Percentiles rank a stretch among this genome's conserved stretches.
Conservation (phyloP, 2,329 filamentous ascomycete species). For the Xenosphaeropsis pyriputrescens region DNA sequence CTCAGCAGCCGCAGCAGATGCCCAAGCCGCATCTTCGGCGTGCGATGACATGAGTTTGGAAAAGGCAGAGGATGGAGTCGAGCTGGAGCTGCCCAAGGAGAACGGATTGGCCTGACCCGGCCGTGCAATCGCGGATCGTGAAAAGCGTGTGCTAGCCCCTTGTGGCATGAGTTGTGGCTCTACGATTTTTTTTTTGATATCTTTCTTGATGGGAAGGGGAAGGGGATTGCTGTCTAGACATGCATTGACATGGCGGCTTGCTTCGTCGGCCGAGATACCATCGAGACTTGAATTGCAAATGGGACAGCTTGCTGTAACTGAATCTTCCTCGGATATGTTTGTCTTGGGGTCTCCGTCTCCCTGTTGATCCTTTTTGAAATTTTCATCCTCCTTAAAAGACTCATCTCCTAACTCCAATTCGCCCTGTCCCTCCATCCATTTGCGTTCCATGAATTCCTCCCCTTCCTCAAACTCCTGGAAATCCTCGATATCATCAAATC, state of each 20-base stretch:
- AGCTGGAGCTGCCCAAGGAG: slow-evolving; percentile 27
- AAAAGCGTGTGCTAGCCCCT: slow-evolving; percentile 31
- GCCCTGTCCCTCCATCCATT: slow-evolving; percentile 65
- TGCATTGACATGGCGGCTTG: slow-evolving; percentile 75
- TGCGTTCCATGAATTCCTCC: slow-evolving; percentile 49
- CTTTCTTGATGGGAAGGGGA: slow-evolving; percentile 27
- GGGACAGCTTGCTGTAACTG: slow-evolving; percentile 40
- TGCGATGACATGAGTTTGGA: slow-evolving; percentile 86
- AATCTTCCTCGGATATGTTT: slow-evolving; percentile 3
- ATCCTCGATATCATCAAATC: slow-evolving; percentile 46
- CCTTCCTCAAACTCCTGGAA: slow-evolving; percentile 35
- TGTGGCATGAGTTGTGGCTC: slow-evolving; percentile 11
- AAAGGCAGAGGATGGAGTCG: slow-evolving; percentile 56
- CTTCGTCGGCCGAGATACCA: slow-evolving; percentile 48
- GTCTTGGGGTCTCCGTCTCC: slow-evolving; percentile 4
- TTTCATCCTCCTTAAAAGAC: slow-evolving; percentile 22
- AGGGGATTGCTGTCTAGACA: slow-evolving; percentile 76
- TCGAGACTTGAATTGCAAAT: slow-evolving; percentile 57
- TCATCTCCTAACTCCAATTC: slow-evolving; percentile 45
- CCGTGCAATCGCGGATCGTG: slow-evolving; percentile 50
- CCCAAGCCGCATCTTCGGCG: slow-evolving; percentile 83
- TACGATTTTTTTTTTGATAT: slow-evolving; percentile 8
- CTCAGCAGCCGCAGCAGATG: slow-evolving; percentile 69
- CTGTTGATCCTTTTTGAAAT: slow-evolving; percentile 17
- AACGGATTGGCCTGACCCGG: slow-evolving; percentile 76